A percentile compares a stretch with the other conserved stretches of the same genome.
Evolutionary conservation across 805 yeast species (phyloP).

Genomic region (Candida nitratophila): DNA sequence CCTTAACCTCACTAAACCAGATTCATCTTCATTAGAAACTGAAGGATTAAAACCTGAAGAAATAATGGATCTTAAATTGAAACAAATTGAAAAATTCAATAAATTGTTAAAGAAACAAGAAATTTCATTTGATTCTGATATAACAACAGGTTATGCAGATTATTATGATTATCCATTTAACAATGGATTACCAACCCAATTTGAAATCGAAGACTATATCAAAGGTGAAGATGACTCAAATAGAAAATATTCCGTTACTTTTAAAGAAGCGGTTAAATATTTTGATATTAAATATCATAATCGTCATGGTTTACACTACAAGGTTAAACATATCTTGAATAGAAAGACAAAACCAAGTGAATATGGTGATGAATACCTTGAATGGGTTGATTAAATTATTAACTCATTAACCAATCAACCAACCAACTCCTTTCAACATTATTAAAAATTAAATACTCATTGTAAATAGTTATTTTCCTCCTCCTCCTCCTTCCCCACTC

Average conservation of each 20-base stretch:
- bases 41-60: conserved; percentile 1
- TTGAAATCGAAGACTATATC: conserved; percentile 56
- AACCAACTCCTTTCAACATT: too few relatives aligned
- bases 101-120: neutral
- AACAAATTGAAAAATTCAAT: too few relatives aligned
- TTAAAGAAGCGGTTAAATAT: conserved; percentile 56
- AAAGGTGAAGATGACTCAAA: conserved; percentile 63
- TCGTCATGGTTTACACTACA: conserved; percentile 56
- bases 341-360: conserved; percentile 45
- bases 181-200: conserved; percentile 76
- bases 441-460: too few relatives aligned
- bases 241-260: conserved; percentile 62
- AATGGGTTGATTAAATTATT: conserved; percentile 37
- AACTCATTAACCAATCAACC: too few relatives aligned
- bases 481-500: too few relatives aligned
- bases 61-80: too few relatives aligned
- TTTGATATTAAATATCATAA: conserved; percentile 44
- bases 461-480: neutral
- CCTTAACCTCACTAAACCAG: conserved; percentile 5
- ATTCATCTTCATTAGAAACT: too few relatives aligned
- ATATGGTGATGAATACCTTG: conserved; percentile 33
- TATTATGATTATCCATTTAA: conserved; percentile 46
- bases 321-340: conserved; percentile 52
- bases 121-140: conserved; percentile 1
- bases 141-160: conserved; percentile 2